Conservation (phyloP, 495 filamentous ascomycete species). For the Bacidia gigantensis region DNA sequence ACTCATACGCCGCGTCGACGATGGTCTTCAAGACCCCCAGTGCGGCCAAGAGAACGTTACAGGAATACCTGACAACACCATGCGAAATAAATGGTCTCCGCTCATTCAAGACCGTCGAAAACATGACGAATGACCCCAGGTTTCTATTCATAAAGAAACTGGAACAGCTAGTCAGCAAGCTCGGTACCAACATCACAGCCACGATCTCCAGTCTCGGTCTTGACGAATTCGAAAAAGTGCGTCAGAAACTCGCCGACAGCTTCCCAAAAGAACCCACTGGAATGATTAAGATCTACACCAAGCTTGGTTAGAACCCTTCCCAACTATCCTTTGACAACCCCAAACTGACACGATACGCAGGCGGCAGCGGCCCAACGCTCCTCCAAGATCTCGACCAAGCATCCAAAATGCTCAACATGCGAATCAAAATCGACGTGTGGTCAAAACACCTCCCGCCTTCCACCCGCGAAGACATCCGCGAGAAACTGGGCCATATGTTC, state of each 20-base stretch:
- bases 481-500: constrained; percentile 4
- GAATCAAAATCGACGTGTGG: constrained; percentile 6
- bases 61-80: constrained; percentile 21
- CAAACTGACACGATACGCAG: not conserved
- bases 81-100: not conserved
- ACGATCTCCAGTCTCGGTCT: not conserved
- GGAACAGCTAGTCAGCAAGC: constrained; percentile 1
- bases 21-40: constrained; percentile 21
- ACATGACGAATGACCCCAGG: constrained; percentile 7
- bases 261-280: not conserved
- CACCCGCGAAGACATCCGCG: not conserved
- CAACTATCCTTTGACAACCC: not conserved
- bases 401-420: not conserved
- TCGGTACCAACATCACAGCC: not conserved
- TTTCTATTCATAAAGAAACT: constrained; percentile 19
- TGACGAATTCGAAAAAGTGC: not conserved
- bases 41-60: constrained; percentile 19
- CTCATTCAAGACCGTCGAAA: not conserved
- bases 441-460: not conserved
- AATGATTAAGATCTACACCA: not conserved
- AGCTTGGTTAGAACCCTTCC: constrained; percentile 3
- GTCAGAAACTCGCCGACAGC: not conserved
- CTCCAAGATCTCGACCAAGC: constrained; percentile 3
- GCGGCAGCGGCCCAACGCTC: not conserved
- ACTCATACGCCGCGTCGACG: constrained; percentile 15